Conservation (phyloP, 2,329 filamentous ascomycete genomes). For the Cladosporium sp. region DNA sequence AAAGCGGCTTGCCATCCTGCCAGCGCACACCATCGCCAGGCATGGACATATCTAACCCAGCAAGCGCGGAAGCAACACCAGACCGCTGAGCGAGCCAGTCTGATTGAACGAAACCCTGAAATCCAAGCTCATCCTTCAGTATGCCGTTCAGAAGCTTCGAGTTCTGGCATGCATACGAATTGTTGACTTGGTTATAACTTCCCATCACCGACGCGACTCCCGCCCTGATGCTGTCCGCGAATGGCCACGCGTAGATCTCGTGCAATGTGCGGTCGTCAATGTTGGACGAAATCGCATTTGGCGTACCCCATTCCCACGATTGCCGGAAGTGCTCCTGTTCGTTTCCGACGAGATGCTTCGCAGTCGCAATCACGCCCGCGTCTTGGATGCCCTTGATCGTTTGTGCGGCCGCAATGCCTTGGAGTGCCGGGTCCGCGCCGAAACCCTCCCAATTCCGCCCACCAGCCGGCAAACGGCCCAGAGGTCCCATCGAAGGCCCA, state of each 20-base stretch:
- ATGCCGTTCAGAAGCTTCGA: conserved; percentile 64
- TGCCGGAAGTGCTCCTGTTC: conserved; percentile 85
- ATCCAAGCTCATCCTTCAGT: conserved; percentile 68
- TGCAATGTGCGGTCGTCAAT: conserved; percentile 27
- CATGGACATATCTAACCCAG: conserved; percentile 81
- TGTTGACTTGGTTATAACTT: conserved; percentile 57
- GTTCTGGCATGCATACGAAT: conserved; percentile 61
- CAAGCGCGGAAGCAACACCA: conserved; percentile 73
- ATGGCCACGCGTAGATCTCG: conserved; percentile 59
- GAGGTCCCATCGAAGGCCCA: conserved; percentile 76
- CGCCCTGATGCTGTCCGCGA: conserved; percentile 65
- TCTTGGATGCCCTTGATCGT: conserved; percentile 75
- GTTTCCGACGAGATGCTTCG: conserved; percentile 68
- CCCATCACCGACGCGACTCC: conserved; percentile 81
- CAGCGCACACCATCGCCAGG: conserved; percentile 68
- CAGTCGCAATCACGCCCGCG: conserved; percentile 68
- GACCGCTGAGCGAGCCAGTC: conserved; percentile 66
- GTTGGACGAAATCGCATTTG: conserved; percentile 60
- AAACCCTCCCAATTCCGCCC: conserved; percentile 94
- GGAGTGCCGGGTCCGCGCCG: conserved; percentile 78
- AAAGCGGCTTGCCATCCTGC: conserved; percentile 71
- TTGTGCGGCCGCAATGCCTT: conserved; percentile 72
- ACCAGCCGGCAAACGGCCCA: conserved; percentile 82
- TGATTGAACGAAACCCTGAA: conserved; percentile 56
- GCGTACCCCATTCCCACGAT: conserved; percentile 68